Evolutionary conservation across 768 basidiomycete genomes (phyloP).

Genomic region (Collybiopsis luxurians): DNA sequence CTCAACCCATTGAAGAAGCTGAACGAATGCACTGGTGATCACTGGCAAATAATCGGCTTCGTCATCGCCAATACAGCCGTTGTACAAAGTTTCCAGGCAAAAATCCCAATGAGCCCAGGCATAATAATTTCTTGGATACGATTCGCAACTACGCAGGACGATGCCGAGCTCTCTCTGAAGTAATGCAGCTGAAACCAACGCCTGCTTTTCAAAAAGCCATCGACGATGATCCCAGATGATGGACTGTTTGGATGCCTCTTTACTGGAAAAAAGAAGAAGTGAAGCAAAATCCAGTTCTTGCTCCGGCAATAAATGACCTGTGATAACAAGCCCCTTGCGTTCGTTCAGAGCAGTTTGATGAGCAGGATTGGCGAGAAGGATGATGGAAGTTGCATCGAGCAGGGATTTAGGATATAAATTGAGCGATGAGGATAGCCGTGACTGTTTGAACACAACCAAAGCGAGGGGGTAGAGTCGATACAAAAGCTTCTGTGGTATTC

Average conservation of each 20-base stretch:
- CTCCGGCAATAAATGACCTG: slow-evolving; percentile 30
- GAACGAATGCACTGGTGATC: slow-evolving; percentile 35
- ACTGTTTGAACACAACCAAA: slow-evolving; percentile 28
- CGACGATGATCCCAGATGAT: slow-evolving; percentile 70
- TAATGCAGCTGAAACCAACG: slow-evolving; percentile 27
- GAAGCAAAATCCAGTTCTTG: slow-evolving; percentile 48
- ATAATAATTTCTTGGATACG: slow-evolving; percentile 72
- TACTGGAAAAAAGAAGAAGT: slow-evolving; percentile 46
- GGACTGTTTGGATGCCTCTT: slow-evolving; percentile 60
- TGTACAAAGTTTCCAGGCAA: slow-evolving; percentile 34
- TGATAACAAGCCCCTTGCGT: slow-evolving; percentile 51
- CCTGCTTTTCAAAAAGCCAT: slow-evolving; percentile 50
- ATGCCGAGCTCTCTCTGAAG: slow-evolving; percentile 48
- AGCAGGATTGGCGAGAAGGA: slow-evolving; percentile 67
- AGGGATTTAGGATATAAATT: slow-evolving; percentile 17
- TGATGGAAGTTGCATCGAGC: slow-evolving; percentile 37
- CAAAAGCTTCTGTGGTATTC: slow-evolving; percentile 59
- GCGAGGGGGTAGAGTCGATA: slow-evolving; percentile 50
- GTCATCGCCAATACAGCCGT: slow-evolving; percentile 9
- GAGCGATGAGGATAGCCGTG: slow-evolving; percentile 15
- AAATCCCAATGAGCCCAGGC: slow-evolving; percentile 66
- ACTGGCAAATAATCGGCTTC: slow-evolving; percentile 23
- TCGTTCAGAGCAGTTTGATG: slow-evolving; percentile 67
- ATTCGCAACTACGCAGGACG: slow-evolving; percentile 48
- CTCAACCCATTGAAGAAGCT: slow-evolving; percentile 51